phyloP scores from a whole-genome alignment of 139 green algal species.

The Coelastrella sp. region DNA sequence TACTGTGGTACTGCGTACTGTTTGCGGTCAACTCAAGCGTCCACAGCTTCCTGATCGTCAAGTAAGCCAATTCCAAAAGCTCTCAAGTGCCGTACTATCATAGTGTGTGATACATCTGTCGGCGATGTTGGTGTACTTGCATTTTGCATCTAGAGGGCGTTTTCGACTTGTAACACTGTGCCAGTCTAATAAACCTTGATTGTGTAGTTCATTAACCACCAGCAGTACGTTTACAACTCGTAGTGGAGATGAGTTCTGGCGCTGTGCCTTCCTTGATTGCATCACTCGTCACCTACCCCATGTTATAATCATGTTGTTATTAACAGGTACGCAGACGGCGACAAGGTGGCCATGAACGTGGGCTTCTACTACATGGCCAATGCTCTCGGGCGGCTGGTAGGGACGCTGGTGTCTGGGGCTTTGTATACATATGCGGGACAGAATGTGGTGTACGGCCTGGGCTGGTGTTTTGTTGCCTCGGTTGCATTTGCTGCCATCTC shows the following conservation, averaged over 20 bases:
- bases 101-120: no score
- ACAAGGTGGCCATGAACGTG: slow-evolving; percentile 88
- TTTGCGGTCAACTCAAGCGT: slow-evolving; percentile 90
- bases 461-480: slow-evolving; percentile 81
- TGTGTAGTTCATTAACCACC: no score
- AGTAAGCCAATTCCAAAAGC: background rate
- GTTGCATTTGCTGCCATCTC: slow-evolving; percentile 66
- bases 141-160: no score
- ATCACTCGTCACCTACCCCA: no score
- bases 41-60: slow-evolving; percentile 90
- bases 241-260: no score
- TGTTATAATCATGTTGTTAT: background rate
- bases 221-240: no score
- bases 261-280: no score
- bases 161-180: no score
- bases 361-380: slow-evolving; percentile 93
- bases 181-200: no score
- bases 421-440: slow-evolving; percentile 81
- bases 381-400: slow-evolving; percentile 78
- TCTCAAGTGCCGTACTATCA: no score
- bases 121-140: no score
- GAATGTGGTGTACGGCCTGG: slow-evolving; percentile 73
- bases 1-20: slow-evolving; percentile 83
- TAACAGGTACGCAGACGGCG: slow-evolving; percentile 76
- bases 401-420: slow-evolving; percentile 81